Evolutionary conservation across 31 red algal genomes (phyloP), one percentile per base, ranked within the genome.

Genomic region (Porphyra umbilicalis): DNA sequence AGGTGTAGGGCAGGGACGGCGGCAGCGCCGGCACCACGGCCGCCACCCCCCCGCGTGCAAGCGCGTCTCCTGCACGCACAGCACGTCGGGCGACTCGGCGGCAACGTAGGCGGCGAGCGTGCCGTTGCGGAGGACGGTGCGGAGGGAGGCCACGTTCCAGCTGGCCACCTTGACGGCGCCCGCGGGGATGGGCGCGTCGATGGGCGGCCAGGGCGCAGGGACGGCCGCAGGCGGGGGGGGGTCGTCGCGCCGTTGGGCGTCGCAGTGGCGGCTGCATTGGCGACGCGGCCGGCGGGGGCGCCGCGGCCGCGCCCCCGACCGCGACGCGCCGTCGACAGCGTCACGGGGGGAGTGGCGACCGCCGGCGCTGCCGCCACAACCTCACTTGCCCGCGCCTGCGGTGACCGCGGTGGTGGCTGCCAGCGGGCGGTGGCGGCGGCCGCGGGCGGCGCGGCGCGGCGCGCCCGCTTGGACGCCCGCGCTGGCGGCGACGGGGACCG

Each of bases 41-140:
- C 4, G 32, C 36, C 29, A 83, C 86, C 9, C 84, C 82, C 46
- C 81, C 83, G 16, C n/a, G n/a, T 81, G 82, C 13, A 95, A 79
- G 39, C 88, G 87, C 32, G 93, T 95, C 74, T 95, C 93, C 85
- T 95, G 93, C 4, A 95, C 32, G 68, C 84, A 91, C 20, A 95
- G 84, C 57, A 95, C 76, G 79, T 95, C 84, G 32, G 91, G 86
- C 8, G 42, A 34, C 29, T 93, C 85, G 35, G 39, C 38, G 4
- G 75, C 79, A 29, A 93, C 39, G 80, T 88, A 88, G 34, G 46
- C 32, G 36, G 74, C 36, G 20, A 95, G 76, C 9, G 84, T 76
- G 29, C 83, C 83, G 13, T 57, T 82, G 75, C 84, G 82, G 8
- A 84, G 38, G 33, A 89, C 75, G 4, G 86, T 75, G 46, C 93